These are phyloP conservation scores for Galeopsis tetrahit DNA, from an alignment of 257 asterid genomes.

Conservation along the genomic window DNA sequence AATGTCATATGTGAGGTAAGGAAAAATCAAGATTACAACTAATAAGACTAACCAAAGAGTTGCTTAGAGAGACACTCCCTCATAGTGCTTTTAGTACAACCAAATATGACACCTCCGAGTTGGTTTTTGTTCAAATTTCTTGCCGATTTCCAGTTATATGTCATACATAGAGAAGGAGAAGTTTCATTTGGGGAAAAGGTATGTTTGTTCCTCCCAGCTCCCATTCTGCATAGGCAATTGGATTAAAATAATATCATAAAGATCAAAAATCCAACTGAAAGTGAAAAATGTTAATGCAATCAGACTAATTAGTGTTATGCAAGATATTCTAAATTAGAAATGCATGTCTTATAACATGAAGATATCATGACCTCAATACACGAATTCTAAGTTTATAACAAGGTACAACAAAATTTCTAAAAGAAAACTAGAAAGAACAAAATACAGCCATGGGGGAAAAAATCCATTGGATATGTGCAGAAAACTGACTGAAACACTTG, in stretches of 20 bases:
- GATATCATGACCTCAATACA: conserved; percentile 2
- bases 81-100: conserved; percentile 50
- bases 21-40: conserved; percentile 15
- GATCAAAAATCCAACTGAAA: conserved; percentile 26
- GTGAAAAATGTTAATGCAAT: conserved; percentile 13
- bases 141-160: conserved; percentile 16
- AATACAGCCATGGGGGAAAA: conserved; percentile 14
- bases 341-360: conserved; percentile 16
- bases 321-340: neutral
- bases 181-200: conserved; percentile 32
- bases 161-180: conserved; percentile 31
- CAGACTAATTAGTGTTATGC: conserved; percentile 8
- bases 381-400: neutral
- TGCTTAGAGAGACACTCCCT: conserved; percentile 48
- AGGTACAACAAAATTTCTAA: neutral
- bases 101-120: conserved; percentile 64
- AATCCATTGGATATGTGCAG: conserved; percentile 2
- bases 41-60: conserved; percentile 55
- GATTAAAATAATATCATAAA: conserved; percentile 29
- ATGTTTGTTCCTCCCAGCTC: conserved; percentile 41
- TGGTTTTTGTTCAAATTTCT: conserved; percentile 49
- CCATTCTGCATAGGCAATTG: conserved; percentile 53
- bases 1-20: conserved; percentile 12
- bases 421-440: neutral
- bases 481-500: conserved; percentile 6